These are phyloP conservation scores for Neurospora sp. DNA, from an alignment of 495 filamentous ascomycete species.

Conservation along the genomic window DNA sequence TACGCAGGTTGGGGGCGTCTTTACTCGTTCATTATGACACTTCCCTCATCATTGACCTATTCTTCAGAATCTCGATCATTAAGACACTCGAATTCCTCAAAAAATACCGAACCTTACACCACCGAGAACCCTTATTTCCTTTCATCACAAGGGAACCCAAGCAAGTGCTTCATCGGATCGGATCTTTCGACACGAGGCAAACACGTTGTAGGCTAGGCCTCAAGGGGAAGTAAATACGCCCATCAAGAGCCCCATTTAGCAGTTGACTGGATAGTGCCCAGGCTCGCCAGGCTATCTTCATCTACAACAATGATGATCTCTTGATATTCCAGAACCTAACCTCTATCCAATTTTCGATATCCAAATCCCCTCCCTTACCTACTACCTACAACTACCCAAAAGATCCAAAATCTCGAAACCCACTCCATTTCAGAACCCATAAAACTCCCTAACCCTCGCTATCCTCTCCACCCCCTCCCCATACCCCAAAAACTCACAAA, in stretches of 20 bases:
- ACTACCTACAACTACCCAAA: background rate
- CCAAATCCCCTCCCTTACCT: background rate
- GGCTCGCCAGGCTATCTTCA: background rate
- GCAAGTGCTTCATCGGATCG: background rate
- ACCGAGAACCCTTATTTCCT: background rate
- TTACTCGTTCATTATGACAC: background rate
- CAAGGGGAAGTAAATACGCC: background rate
- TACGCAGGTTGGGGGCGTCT: background rate
- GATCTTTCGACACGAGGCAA: background rate
- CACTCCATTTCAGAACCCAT: background rate
- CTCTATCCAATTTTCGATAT: background rate
- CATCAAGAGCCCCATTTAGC: background rate
- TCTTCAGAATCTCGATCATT: no score
- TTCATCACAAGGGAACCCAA: background rate
- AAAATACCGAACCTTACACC: no score
- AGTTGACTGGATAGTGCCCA: background rate
- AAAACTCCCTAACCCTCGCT: background rate
- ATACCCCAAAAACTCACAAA: slow-evolving; percentile 2
- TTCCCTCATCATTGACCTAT: no score
- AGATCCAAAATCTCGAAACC: background rate
- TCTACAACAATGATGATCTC: background rate
- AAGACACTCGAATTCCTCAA: no score
- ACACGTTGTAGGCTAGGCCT: background rate
- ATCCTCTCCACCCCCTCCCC: slow-evolving; percentile 1
- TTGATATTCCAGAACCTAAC: background rate